Base-by-base conservation (phyloP, 352 stramenopile species). In the Phytophthora cryptogea region DNA sequence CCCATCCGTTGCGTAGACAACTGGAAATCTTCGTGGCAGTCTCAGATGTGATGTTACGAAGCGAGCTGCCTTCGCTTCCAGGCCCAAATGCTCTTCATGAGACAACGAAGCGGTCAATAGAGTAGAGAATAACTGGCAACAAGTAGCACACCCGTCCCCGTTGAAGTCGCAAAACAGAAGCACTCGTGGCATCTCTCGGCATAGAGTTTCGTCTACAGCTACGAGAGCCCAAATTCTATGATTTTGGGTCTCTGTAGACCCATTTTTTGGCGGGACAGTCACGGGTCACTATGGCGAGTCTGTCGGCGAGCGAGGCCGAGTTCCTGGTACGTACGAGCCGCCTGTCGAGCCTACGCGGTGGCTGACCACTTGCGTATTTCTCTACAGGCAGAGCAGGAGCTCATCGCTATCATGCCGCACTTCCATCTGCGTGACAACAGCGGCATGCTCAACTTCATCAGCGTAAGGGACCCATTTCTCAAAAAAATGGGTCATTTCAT, bases 401-500 rank as follows among this genome's bases (percentile, higher is more conserved):
- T 96, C 39, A 89, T 96, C 20, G 73, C 74, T 20, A 90, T 96
- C 51, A 74, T 96, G 54, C 88, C 88, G 42, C 81, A 93, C 59
- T 96, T 96, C 56, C 74, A 89, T 48, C 72, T 95, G 27, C 76
- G 78, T 35, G 86, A 92, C 36, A 92, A 92, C 54, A 74, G 70
- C 48, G 84, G 72, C 61, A 64, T 89, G 67, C 78, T 94, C 54
- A 89, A 94, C 63, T 88, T 92, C 26, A 91, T 94, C 39, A 63
- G 83, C 54, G 85, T 90, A 62, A 31, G 63, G n/a, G 36, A 59
- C 40, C 65, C 51, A 2, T 51, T 35, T 10, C 23, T 1, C 27
- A 39, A 23, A 49, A 40, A 59, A 62, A 62, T 52, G 14, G 39
- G 39, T 17, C 46, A 32, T 30, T n/a, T 13, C 20, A 23, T 23